Conservation (phyloP, 2,329 filamentous ascomycete species). For the Colletotrichum neosansevieriae region DNA sequence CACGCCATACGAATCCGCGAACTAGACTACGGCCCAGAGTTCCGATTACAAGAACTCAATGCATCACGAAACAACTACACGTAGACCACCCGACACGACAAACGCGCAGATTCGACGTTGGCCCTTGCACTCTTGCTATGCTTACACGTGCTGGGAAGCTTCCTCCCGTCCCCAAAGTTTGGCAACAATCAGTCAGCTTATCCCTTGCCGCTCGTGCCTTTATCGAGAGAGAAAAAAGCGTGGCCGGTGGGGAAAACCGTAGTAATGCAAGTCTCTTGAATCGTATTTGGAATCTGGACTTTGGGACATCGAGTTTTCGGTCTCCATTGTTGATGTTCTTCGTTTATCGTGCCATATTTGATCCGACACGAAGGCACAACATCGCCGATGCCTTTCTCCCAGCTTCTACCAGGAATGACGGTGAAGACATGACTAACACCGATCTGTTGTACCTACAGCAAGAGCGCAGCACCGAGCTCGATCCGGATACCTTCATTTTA, state of each 20-base stretch:
- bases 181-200: background rate
- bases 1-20: background rate
- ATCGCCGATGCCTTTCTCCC: background rate
- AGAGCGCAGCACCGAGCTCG: conserved; percentile 2
- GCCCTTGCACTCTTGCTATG: conserved; percentile 4
- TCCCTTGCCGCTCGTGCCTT: background rate
- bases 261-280: background rate
- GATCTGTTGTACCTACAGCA: background rate
- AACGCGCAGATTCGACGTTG: conserved; percentile 14
- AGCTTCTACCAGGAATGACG: background rate
- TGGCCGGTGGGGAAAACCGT: background rate
- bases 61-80: background rate
- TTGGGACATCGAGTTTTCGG: background rate
- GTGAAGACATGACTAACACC: conserved; percentile 14
- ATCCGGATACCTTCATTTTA: conserved; percentile 27
- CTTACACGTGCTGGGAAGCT: conserved; percentile 1
- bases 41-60: conserved; percentile 1
- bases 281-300: background rate
- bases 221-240: background rate
- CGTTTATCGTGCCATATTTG: background rate
- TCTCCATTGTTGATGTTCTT: background rate
- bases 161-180: background rate
- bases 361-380: background rate
- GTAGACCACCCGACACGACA: background rate
- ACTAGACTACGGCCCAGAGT: background rate